Base-by-base conservation (phyloP, 164 flowering plant species). In the Umbellularia californica region DNA sequence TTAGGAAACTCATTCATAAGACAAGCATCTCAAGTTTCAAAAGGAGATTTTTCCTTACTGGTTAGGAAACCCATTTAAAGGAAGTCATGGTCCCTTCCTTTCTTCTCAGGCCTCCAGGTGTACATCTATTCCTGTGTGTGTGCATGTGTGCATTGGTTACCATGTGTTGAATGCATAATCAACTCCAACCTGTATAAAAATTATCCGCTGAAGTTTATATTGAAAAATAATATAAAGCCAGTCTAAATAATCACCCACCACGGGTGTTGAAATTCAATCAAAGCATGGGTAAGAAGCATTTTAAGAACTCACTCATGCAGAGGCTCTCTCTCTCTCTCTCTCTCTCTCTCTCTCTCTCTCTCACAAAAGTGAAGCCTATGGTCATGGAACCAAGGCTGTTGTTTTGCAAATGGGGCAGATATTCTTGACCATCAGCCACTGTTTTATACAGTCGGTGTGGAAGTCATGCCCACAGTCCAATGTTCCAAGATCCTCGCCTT, bases 401-500 rank as follows among this genome's bases (percentile, higher is more conserved):
- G 84, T 88, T 81, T 90, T 94, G 79, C 98, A 94, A 62, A 94
- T 87, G 68, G 98, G 98, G 78, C 98, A 93, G 55, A 88, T 63
- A 74, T 93, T 93, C 86, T 93, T 93, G 77, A 73, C 84, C 83
- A 74, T 75, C n/a, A 94, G 80, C 98, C 98, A 94, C 55, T 88
- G 92, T 50, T 88, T 90, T 52, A 94, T 85, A 86, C 98, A 94
- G 69, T 77, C 69, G 2, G 81, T 67, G 77, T 94, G 98, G 75
- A 88, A 94, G 75, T 92, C 93, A 73, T 94, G 97, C 27, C 92
- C 94, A 22, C 98, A 94, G 15, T 84, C 89, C 73, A 92, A 74
- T 23, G 69, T 79, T 75, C 98, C 97, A 35, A 92, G 72, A 72
- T 88, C 87, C 62, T 89, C 95, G 10, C 86, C 91, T 58, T 74